These are phyloP conservation scores for Fusarium proliferatum DNA, from an alignment of 2,329 filamentous ascomycete species.

Conservation along the genomic window DNA sequence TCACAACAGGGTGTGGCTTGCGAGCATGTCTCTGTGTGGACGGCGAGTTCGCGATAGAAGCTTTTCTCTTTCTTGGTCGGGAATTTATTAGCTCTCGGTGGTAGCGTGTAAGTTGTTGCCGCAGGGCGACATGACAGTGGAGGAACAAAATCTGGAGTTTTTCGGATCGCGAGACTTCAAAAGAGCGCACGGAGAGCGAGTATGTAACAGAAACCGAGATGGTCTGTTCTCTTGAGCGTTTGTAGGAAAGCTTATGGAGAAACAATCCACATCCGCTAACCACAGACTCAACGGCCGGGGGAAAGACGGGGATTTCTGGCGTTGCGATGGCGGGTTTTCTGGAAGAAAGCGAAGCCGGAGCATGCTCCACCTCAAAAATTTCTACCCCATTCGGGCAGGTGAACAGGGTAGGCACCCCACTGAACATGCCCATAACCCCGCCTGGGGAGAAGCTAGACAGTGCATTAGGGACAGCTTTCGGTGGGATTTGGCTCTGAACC, in stretches of 20 bases:
- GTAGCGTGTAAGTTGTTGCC: not conserved
- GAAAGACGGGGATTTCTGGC: constrained; percentile 29
- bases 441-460: not conserved
- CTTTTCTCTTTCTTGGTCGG: not conserved
- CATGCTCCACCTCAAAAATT: constrained; percentile 12
- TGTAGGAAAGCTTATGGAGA: constrained; percentile 18
- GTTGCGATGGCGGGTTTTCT: constrained; percentile 41
- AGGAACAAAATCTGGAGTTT: not conserved
- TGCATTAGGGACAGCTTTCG: constrained; percentile 1
- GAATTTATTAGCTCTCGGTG: not conserved
- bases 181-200: constrained; percentile 8
- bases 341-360: constrained; percentile 41
- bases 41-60: constrained; percentile 3
- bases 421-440: not conserved
- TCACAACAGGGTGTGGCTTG: constrained; percentile 37
- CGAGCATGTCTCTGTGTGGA: constrained; percentile 39
- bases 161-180: not conserved
- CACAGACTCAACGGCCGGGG: constrained; percentile 14
- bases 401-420: not conserved
- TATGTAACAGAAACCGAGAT: constrained; percentile 25
- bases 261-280: constrained; percentile 15
- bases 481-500: not conserved
- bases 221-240: constrained; percentile 11
- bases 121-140: constrained; percentile 15
- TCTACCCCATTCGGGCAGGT: constrained; percentile 41